Base-by-base conservation (phyloP, 768 basidiomycete species). In the Hygrocybe punicea region DNA sequence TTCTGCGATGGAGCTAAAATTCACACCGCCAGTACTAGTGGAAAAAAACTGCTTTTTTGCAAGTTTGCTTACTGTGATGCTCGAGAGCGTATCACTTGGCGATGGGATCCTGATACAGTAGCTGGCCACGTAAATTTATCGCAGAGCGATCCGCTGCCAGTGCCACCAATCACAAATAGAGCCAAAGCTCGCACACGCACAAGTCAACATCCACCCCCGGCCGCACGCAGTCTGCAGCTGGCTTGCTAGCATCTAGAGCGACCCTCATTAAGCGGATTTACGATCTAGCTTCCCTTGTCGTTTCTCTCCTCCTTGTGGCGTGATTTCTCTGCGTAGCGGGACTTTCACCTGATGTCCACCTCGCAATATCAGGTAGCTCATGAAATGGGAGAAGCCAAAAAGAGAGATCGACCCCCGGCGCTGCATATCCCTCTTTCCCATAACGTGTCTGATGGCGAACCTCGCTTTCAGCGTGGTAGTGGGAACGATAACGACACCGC, bases 371-470 rank as follows among this genome's bases (percentile, higher is more conserved):
- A 65, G 57, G 56, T 64, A 62, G 60, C 64, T 57, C 68, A 72
- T 63, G 70, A 73, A 69, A 73, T 67, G 65, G 60, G 65, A 60
- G 69, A 69, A 48, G 63, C 68, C 61, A 79, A 70, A 73, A 77
- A 72, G 69, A 77, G 76, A 69, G 81, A 82, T 67, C 76, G 78
- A 62, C 80, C 80, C 42, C 77, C 81, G 37, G 76, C 79, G 53
- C 78, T 84, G 59, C 79, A 81, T 64, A 76, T 81, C 51, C 67
- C 70, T 56, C 71, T 73, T 54, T 67, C 67, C 46, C 70, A 73
- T 56, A 63, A 72, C 24, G 64, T 65, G 34, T 73, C 76, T 46
- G 78, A 80, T 67, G 68, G 60, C 52, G 76, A 78, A 58, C 62
- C 73, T 55, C 69, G 65, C 60, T 70, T 75, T 59, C 73, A 76